Base-by-base conservation (phyloP, 495 filamentous ascomycete genomes). In the Aspergillus hancockii region DNA sequence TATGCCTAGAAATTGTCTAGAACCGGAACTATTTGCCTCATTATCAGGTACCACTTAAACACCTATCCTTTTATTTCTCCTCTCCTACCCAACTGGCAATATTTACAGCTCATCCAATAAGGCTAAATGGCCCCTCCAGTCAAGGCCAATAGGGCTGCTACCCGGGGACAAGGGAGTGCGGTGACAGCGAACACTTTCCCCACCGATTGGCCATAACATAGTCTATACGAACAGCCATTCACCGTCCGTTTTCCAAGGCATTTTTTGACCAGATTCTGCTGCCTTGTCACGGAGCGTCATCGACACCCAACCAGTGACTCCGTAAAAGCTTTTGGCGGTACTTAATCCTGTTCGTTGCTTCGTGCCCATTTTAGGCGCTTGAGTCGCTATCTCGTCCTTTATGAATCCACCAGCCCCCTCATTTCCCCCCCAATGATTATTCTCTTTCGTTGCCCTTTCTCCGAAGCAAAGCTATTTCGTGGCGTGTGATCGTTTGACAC, bases 251-350 rank as follows among this genome's bases (percentile, higher is more conserved):
- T 56, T 57, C 40, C 58, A 59, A 63, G 46, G 61, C 54, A 59
- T 61, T 65, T 58, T 69, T 64, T 57, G 43, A 40, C 43, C 30
- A 47, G 38, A 47, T 55, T 53, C 47, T 60, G 60, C 41, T 64
- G 61, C 63, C 63, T 62, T 60, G 63, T 60, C 23, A 45, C 64
- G 60, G 59, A 66, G 63, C 63, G 66, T 67, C 62, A 67, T 67
- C 61, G 60, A 55, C 71, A 70, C 71, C 69, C 72, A 70, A 76
- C 67, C 62, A 54, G 32, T 60, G 40, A 49, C 1, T 9, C 32
- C 55, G 62, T 59, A 50, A 47, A 21, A 23, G 30, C 30, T 36
- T 23, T 19, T 30, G 23, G 18, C 40, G 53, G 53, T 13, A 6
- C 34, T 23, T 19, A 4, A 54, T 68, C 66, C 50, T 62, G 50